Percentiles rank a stretch among this genome's conserved stretches.
Evolutionary conservation across 192 early-diverging fungal species (phyloP).

Genomic region (Linderina pennispora): DNA sequence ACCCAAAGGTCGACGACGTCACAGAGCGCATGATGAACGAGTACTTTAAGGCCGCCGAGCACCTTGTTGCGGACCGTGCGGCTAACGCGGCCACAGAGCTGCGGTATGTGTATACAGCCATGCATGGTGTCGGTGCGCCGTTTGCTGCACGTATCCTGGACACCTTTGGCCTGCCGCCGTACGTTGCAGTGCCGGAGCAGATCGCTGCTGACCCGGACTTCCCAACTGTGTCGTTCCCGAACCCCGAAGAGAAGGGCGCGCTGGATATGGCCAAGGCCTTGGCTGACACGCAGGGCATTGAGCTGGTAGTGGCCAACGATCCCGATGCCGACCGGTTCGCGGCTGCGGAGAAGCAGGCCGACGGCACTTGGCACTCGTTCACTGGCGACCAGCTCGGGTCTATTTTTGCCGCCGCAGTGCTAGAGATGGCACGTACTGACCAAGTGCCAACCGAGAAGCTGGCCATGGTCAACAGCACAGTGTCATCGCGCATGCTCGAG

Average conservation of each 20-base stretch:
- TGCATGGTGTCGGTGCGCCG: conserved; percentile 89
- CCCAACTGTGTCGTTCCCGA: conserved; percentile 81
- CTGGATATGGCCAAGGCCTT: conserved; percentile 65
- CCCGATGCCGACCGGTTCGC: conserved; percentile 93
- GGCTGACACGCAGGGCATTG: conserved; percentile 51
- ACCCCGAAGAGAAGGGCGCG: conserved; percentile 87
- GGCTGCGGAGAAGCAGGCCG: conserved; percentile 69
- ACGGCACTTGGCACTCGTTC: conserved; percentile 72
- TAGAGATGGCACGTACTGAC: conserved; percentile 47
- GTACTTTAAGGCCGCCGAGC: conserved; percentile 62
- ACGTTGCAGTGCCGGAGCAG: conserved; percentile 62
- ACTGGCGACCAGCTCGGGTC: conserved; percentile 89
- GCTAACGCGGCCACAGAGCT: conserved; percentile 12
- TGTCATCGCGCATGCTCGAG: conserved; percentile 80
- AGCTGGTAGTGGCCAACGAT: conserved; percentile 85
- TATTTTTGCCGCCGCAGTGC: conserved; percentile 63
- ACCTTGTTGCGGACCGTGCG: conserved; percentile 12
- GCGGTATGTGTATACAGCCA: conserved; percentile 81
- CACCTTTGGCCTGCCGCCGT: conserved; percentile 62
- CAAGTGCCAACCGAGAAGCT: conserved; percentile 52
- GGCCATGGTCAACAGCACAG: conserved; percentile 80
- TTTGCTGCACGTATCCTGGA: conserved; percentile 67
- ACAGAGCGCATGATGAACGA: conserved; percentile 56
- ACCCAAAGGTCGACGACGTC: conserved; percentile 52
- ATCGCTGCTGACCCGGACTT: conserved; percentile 82